Evolutionary conservation across 1,284 basidiomycete species (phyloP).

Genomic region (Volvariella volvacea): DNA sequence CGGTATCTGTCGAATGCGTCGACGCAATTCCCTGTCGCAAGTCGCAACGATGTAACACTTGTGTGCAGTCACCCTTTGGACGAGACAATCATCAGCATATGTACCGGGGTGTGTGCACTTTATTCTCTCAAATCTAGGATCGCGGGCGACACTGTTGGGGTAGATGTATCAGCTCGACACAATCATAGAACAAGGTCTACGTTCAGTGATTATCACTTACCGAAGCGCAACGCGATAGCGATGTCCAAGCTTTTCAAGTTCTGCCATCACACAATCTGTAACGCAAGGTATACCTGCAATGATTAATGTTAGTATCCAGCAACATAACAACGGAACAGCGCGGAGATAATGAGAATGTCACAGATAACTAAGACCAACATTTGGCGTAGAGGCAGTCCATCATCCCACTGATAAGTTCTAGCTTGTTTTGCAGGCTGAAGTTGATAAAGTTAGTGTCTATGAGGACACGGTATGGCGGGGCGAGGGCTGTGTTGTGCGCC

Average conservation of each 20-base stretch:
- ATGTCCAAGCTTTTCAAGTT: constrained; percentile 95
- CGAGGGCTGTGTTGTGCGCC: constrained; percentile 92
- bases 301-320: constrained; percentile 8
- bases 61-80: constrained; percentile 91
- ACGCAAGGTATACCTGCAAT: constrained; percentile 90
- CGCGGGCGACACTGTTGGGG: constrained; percentile 82
- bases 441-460: constrained; percentile 99
- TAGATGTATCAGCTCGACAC: constrained; percentile 5
- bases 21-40: constrained; percentile 91
- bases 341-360: constrained; percentile 5
- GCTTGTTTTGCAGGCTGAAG: constrained; percentile 96
- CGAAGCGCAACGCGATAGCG: constrained; percentile 92
- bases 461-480: constrained; percentile 94
- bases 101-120: constrained; percentile 91
- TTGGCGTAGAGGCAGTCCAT: constrained; percentile 99
- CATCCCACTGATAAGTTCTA: constrained; percentile 96
- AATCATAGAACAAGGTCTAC: background rate
- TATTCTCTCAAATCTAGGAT: constrained; percentile 93
- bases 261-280: constrained; percentile 97
- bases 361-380: constrained; percentile 49
- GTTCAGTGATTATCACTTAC: constrained; percentile 33
- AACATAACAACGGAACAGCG: constrained; percentile 1
- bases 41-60: constrained; percentile 98
- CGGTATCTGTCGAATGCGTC: constrained; percentile 89
- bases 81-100: constrained; percentile 97